These are phyloP conservation scores for Citrullus mucosospermus DNA, from an alignment of 306 rosid species.

Conservation along the genomic window DNA sequence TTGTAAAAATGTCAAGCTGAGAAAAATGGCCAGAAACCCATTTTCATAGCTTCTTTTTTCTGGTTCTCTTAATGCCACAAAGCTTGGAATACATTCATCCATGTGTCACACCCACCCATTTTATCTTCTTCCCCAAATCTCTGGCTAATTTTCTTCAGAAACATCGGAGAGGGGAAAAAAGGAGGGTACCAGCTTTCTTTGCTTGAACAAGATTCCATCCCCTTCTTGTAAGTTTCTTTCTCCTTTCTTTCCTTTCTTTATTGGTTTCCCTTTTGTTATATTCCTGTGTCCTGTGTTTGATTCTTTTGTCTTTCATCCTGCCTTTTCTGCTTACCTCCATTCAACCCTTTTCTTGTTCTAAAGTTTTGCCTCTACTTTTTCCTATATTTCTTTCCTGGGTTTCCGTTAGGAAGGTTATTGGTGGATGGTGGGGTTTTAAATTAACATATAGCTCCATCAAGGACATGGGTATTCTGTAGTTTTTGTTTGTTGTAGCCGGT, in stretches of 20 bases:
- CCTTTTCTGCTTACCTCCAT: background rate
- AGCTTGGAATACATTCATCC: slow-evolving; percentile 8
- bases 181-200: slow-evolving; percentile 28
- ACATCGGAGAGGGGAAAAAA: background rate
- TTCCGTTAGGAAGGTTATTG: slow-evolving; percentile 5
- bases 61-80: background rate
- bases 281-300: slow-evolving; percentile 22
- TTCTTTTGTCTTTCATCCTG: slow-evolving; percentile 6
- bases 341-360: background rate
- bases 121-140: background rate
- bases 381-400: slow-evolving; percentile 6
- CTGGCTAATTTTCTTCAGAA: background rate
- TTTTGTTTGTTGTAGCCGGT: background rate
- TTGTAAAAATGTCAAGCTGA: slow-evolving; percentile 1
- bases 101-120: background rate
- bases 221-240: slow-evolving; percentile 54
- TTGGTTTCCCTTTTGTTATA: slow-evolving; percentile 12
- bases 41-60: background rate
- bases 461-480: background rate
- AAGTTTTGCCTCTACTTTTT: background rate
- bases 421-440: background rate
- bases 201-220: slow-evolving; percentile 52
- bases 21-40: background rate
- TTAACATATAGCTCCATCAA: background rate
- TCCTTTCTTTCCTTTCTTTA: slow-evolving; percentile 5